phyloP scores from a whole-genome alignment of 2,329 filamentous ascomycete genomes.

The Colletotrichum salicis region DNA sequence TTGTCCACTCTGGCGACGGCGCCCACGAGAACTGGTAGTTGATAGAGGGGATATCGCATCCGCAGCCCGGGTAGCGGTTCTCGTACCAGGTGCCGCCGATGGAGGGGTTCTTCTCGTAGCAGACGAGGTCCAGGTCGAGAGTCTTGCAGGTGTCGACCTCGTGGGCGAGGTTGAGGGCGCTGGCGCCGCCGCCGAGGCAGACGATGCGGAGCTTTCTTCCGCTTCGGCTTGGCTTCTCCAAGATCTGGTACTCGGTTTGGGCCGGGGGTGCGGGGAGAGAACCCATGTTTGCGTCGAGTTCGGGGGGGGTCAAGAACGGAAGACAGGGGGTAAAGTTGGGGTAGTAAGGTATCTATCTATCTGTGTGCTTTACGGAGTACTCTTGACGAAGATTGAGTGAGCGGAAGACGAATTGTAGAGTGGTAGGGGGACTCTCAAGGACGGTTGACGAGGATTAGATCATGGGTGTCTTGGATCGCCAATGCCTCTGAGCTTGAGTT shows the following conservation, averaged over 20 bases:
- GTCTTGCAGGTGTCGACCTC: slow-evolving; percentile 36
- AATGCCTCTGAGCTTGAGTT: neutral
- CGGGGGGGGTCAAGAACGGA: too few species aligned
- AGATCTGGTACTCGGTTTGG: slow-evolving; percentile 37
- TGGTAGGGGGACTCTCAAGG: neutral
- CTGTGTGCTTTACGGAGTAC: neutral
- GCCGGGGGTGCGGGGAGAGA: slow-evolving; percentile 19
- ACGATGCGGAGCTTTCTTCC: slow-evolving; percentile 42
- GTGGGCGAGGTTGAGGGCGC: slow-evolving; percentile 43
- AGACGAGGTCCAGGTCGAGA: slow-evolving; percentile 39
- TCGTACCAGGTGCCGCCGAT: slow-evolving; percentile 42
- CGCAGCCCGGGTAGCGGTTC: slow-evolving; percentile 40
- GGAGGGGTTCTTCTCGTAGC: slow-evolving; percentile 43
- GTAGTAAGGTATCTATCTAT: too few species aligned
- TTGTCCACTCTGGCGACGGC: slow-evolving; percentile 21
- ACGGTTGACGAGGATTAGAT: neutral
- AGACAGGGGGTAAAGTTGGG: neutral
- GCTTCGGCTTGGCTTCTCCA: slow-evolving; percentile 39
- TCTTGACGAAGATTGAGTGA: neutral
- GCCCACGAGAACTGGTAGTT: slow-evolving; percentile 38
- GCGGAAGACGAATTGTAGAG: neutral
- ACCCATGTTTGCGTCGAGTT: slow-evolving; percentile 22
- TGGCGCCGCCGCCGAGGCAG: slow-evolving; percentile 44
- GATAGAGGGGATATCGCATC: slow-evolving; percentile 40
- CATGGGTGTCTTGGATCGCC: neutral